Percentiles rank a stretch among this genome's conserved stretches.
Evolutionary conservation across 2,329 filamentous ascomycete genomes (phyloP).

Genomic region (Pestalotiopsis sp.): DNA sequence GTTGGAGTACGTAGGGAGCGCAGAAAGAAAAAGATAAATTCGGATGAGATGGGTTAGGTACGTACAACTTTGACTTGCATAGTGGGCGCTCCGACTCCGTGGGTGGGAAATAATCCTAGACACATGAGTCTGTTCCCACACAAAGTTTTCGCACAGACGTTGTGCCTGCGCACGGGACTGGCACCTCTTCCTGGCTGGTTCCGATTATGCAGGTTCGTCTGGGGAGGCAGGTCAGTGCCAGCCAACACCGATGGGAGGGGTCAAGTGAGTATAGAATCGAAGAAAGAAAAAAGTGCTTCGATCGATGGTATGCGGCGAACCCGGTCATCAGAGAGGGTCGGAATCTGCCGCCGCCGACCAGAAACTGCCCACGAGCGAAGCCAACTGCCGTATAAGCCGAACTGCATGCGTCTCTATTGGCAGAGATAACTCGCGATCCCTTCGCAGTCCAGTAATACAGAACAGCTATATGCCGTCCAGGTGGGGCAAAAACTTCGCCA

Average conservation of each 20-base stretch:
- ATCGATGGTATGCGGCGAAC: background rate
- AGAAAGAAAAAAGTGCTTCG: background rate
- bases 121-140: background rate
- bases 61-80: no score
- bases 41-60: no score
- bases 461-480: background rate
- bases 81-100: no score
- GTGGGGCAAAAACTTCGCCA: background rate
- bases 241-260: background rate
- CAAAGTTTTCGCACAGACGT: background rate
- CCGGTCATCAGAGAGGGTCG: background rate
- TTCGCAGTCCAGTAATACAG: background rate
- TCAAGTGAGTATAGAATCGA: background rate
- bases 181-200: background rate
- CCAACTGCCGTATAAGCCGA: background rate
- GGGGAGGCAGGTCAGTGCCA: conserved; percentile 3
- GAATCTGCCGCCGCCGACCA: background rate
- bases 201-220: conserved; percentile 4
- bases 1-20: no score
- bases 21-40: no score
- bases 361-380: no score
- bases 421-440: background rate
- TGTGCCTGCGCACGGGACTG: background rate
- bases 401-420: background rate
- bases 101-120: background rate